Base-by-base conservation (phyloP, 805 yeast genomes). In the Cyberlindnera sargentensis region DNA sequence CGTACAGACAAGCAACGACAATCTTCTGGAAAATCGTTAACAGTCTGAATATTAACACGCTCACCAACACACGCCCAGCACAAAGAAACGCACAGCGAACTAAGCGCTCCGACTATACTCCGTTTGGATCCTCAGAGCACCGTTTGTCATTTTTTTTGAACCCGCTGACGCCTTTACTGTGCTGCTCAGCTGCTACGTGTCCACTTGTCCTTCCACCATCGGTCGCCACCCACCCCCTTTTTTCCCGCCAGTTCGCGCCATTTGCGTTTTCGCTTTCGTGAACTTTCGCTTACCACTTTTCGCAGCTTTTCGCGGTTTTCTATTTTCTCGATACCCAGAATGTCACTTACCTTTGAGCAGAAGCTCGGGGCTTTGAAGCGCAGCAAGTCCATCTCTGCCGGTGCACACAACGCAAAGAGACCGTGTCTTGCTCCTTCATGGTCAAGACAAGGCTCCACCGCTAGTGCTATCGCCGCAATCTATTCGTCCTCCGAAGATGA, bases 141-240 rank as follows among this genome's bases (percentile, higher is more conserved):
- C 35, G 28, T 36, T 32, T 10, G 8, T 7, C 29, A 24, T 30
- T 6, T 36, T 37, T 34, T 36, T 23, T 25, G 25, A 24, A 27
- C 15, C 25, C 33, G 44, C 59, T 57, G 60, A 57, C 61, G 58
- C 58, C 61, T 57, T 57, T 35, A 52, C 50, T 57, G 62, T 41
- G 60, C 60, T 48, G 60, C 43, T 55, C 58, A 56, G 58, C 42
- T 41, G 46, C 37, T 31, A 38, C 48, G 49, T 48, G 51, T 47
- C 45, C 48, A 48, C 40, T 41, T 27, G 33, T 20, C 33, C n/a
- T 9, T 31, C 33, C 33, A n/a, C 33, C 33, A 6, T 29, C 32
- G n/a, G 25, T 40, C 32, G 39, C 45, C 37, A 38, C 35, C 35
- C 34, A 20, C 29, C 31, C 10, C 31, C 35, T 20, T 33, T 35